phyloP scores from a whole-genome alignment of 2,329 filamentous ascomycete species.

The Fusarium illudens region DNA sequence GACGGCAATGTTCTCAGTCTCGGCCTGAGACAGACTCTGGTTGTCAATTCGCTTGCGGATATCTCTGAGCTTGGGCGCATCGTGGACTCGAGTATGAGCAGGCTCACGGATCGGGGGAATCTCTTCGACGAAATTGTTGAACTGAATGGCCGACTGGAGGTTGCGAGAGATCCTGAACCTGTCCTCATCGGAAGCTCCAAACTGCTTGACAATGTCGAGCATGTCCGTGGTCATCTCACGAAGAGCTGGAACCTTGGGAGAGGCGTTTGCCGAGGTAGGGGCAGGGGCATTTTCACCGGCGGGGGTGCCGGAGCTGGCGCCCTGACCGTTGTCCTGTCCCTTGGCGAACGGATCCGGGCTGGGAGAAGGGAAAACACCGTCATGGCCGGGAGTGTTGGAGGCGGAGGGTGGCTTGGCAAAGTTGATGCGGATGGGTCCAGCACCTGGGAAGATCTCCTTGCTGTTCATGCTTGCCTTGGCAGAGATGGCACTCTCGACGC shows the following conservation, averaged over 20 bases:
- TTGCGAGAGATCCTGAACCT: slow-evolving; percentile 73
- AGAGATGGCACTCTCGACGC: slow-evolving; percentile 86
- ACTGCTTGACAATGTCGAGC: slow-evolving; percentile 83
- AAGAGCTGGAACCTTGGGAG: slow-evolving; percentile 75
- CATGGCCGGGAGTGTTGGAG: slow-evolving; percentile 87
- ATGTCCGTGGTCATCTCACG: slow-evolving; percentile 85
- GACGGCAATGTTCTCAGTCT: slow-evolving; percentile 91
- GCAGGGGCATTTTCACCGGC: slow-evolving; percentile 50
- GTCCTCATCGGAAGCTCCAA: slow-evolving; percentile 86
- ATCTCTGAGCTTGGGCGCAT: slow-evolving; percentile 92
- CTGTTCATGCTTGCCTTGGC: slow-evolving; percentile 90
- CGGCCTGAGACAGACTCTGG: slow-evolving; percentile 81
- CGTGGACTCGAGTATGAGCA: slow-evolving; percentile 86
- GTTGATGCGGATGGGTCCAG: slow-evolving; percentile 92
- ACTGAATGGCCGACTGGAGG: slow-evolving; percentile 81
- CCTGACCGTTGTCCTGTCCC: slow-evolving; percentile 56
- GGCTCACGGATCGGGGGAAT: slow-evolving; percentile 91
- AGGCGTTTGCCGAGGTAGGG: slow-evolving; percentile 47
- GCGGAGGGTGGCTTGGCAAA: slow-evolving; percentile 96
- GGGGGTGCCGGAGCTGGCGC: slow-evolving; percentile 40
- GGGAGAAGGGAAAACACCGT: slow-evolving; percentile 87
- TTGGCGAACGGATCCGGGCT: slow-evolving; percentile 86
- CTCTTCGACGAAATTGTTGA: slow-evolving; percentile 76
- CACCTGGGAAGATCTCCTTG: slow-evolving; percentile 98
- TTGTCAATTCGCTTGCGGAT: slow-evolving; percentile 99